Percentiles rank a stretch among this genome's conserved stretches.
Evolutionary conservation across 2,329 filamentous ascomycete species (phyloP).

Genomic region (Diaporthe eres): DNA sequence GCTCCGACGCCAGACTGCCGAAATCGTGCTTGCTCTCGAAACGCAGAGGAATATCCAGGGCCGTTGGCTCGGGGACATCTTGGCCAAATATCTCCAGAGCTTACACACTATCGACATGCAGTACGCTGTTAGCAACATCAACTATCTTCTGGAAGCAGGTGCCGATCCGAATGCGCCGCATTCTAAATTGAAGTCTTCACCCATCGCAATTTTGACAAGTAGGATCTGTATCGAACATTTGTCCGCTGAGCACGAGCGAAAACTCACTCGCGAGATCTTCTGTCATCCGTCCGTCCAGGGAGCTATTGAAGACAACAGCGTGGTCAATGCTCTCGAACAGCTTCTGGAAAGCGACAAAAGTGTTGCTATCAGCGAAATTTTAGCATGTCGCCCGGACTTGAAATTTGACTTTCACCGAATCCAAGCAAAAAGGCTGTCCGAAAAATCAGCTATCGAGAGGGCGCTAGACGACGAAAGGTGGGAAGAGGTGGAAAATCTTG

Average conservation of each 20-base stretch:
- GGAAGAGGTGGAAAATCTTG: neutral
- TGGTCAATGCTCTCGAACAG: neutral
- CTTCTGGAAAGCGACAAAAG: accelerated
- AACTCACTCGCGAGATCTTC: neutral
- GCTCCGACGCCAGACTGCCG: accelerated
- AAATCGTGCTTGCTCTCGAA: neutral
- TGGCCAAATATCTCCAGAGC: neutral
- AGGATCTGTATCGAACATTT: neutral
- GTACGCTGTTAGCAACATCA: neutral
- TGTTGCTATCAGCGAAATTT: neutral
- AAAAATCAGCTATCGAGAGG: neutral
- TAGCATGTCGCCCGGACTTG: neutral
- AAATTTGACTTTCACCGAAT: neutral
- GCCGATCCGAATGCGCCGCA: neutral
- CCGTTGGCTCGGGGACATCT: neutral
- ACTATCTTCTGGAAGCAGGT: neutral
- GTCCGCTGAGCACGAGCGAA: neutral
- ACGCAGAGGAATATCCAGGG: neutral
- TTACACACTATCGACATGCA: neutral
- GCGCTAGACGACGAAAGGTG: neutral
- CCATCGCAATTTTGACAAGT: neutral
- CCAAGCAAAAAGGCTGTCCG: neutral
- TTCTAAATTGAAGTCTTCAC: neutral
- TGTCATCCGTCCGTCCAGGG: neutral
- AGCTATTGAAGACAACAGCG: neutral